Base-by-base conservation (phyloP, 2,329 filamentous ascomycete genomes). In the Neurospora sp. region DNA sequence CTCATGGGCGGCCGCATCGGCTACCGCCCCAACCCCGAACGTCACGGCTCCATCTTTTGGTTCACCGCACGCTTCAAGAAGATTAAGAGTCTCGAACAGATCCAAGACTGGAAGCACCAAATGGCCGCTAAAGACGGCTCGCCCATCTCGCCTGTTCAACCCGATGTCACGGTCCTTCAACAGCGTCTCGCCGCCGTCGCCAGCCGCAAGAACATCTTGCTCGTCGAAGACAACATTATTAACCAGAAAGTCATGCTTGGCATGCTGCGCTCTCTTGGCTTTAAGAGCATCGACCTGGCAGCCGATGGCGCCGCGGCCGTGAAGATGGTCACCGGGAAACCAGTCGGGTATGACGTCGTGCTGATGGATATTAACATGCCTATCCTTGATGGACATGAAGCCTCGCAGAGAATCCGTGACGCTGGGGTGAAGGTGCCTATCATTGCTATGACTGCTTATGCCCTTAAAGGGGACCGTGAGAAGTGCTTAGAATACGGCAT, bases 291-390 rank as follows among this genome's bases (percentile, higher is more conserved):
- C 0, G 81, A 81, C 46, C 75, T 81, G 3, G 82, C 81, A 2
- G 80, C 78, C 73, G 79, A 84, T 74, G 82, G 82, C 0, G 76
- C 77, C 2, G 79, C 84, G 70, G 82, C 82, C 0, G 80, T 84
- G 10, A 77, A 76, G 4, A 76, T 81, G 73, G 76, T 85, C 2
- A 79, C 79, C 8, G 78, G 80, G 69, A 81, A 80, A 52, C 80
- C 81, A 0, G 73, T 81, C 1, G 78, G 79, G 0, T 85, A 84
- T 43, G 80, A 82, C 71, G 76, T 86, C 9, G 81, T 87, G 7
- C 77, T 88, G 4, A 88, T 88, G 86, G 86, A 88, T 75, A 83
- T 86, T 73, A 84, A 84, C 73, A 88, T 88, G 86, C 86, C 86
- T 4, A 78, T 87, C 17, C 84, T 87, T 81, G 84, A 87, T 72